These are phyloP conservation scores for Trichomonas vaginalis DNA, from an alignment of 208 protist genomes.

Conservation along the genomic window DNA sequence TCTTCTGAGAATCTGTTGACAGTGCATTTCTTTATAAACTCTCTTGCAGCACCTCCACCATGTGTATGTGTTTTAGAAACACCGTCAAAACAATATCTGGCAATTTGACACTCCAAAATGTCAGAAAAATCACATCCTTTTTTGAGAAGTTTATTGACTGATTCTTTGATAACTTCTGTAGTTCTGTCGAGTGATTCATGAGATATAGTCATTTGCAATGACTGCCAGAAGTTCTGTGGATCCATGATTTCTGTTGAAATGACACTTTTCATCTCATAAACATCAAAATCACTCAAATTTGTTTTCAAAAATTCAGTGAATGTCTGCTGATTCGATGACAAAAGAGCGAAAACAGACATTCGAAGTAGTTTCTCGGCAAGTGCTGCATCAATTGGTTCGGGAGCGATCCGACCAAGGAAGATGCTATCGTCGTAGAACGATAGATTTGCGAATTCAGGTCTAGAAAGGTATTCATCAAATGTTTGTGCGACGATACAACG, in stretches of 20 bases:
- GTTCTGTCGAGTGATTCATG: neutral
- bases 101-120: neutral
- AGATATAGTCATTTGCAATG: neutral
- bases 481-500: neutral
- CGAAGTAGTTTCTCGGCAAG: neutral
- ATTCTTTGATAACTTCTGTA: neutral
- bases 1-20: neutral
- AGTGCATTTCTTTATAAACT: neutral
- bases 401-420: neutral
- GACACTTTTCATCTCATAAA: neutral
- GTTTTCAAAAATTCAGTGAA: neutral
- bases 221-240: neutral
- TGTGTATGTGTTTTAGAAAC: neutral
- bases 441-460: neutral
- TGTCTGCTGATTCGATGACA: neutral
- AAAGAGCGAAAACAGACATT: neutral
- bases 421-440: neutral
- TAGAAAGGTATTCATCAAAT: neutral
- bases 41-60: neutral
- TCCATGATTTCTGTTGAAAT: neutral
- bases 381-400: neutral
- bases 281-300: neutral
- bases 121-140: neutral
- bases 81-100: neutral
- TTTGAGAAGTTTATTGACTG: neutral